phyloP scores from a whole-genome alignment of 352 stramenopile species.

The Globisporangium ultimum region DNA sequence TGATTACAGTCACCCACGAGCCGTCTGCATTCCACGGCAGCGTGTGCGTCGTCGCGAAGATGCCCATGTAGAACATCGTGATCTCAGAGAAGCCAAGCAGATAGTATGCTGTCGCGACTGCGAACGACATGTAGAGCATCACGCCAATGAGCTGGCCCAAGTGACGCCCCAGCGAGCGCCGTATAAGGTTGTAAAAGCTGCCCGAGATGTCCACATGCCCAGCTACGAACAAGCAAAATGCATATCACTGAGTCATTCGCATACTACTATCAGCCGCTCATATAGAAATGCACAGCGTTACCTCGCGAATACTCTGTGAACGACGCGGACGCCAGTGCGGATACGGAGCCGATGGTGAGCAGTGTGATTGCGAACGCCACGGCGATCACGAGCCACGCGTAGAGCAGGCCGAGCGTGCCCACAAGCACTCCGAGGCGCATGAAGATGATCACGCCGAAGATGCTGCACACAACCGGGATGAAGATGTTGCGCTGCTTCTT shows the following conservation, averaged over 20 bases:
- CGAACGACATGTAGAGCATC: conserved; percentile 39
- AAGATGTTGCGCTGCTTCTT: conserved; percentile 30
- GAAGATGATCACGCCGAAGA: conserved; percentile 57
- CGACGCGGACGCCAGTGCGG: conserved; percentile 31
- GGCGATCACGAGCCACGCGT: conserved; percentile 22
- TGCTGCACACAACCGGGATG: conserved; percentile 43
- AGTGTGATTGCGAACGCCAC: conserved; percentile 37
- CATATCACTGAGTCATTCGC: background rate
- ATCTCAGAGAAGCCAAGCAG: conserved; percentile 49
- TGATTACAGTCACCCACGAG: conserved; percentile 27
- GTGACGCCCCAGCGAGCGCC: conserved; percentile 21
- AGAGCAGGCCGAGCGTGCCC: conserved; percentile 25
- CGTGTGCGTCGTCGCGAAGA: conserved; percentile 14
- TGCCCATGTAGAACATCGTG: conserved; percentile 33
- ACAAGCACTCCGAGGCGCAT: conserved; percentile 45
- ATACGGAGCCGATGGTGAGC: conserved; percentile 47
- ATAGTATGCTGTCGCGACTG: conserved; percentile 37
- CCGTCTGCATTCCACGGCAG: conserved; percentile 37
- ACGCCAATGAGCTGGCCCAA: conserved; percentile 33
- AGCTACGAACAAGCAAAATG: background rate
- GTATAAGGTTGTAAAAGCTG: conserved; percentile 29
- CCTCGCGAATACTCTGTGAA: conserved; percentile 10
- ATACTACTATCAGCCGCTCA: too few species aligned
- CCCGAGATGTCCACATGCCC: conserved; percentile 11
- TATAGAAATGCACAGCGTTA: background rate